Evolutionary conservation across 1,284 basidiomycete genomes (phyloP), one percentile per base, ranked within the genome.

Genomic region (Marasmius oreades): DNA sequence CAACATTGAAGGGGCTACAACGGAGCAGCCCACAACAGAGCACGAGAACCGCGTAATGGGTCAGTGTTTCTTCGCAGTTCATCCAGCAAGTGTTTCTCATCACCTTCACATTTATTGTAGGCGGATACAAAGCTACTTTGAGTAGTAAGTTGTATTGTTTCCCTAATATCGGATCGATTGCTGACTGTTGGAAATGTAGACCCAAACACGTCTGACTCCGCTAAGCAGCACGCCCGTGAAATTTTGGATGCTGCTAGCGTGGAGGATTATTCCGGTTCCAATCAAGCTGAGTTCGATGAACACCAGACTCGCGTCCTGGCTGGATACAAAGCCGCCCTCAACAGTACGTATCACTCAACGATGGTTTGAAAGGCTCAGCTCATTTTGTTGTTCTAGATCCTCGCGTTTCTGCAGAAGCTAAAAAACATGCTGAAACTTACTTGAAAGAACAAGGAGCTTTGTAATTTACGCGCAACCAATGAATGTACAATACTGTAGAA

Each of bases 71-170:
- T 14, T 22, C 31, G 33, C 39, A 14, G 51, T 57, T 51, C 46
- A 58, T 43, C 5, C 5, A 4, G 2, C 7, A 37, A 31, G 5
- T 10, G 28, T 39, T 44, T n/a, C 37, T 43, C n/a, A n/a, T 8
- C 16, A 14, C 39, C 53, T 23, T 18, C 10, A 14, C 45, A 12
- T 42, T 37, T 26, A 31, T 48, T 54, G 6, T 26, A 47, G 76
- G 71, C 22, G 80, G 80, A 10, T 80, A 82, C 72, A 82, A 83
- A 67, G 78, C 81, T 3, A 77, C 80, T 26, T 44, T 82, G 28
- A 69, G 68, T 58, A 81, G 79, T 78, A 56, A 22, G 76, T 67
- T 14, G 5, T 14, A 0, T 42, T 23, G 39, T 16, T 26, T 26
- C 18, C 3, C 16, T 34, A 24, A 18, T 14, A 23, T 51, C n/a